These are phyloP conservation scores for Monosporozyma yasuniensis DNA, from an alignment of 805 yeast species.

Conservation along the genomic window DNA sequence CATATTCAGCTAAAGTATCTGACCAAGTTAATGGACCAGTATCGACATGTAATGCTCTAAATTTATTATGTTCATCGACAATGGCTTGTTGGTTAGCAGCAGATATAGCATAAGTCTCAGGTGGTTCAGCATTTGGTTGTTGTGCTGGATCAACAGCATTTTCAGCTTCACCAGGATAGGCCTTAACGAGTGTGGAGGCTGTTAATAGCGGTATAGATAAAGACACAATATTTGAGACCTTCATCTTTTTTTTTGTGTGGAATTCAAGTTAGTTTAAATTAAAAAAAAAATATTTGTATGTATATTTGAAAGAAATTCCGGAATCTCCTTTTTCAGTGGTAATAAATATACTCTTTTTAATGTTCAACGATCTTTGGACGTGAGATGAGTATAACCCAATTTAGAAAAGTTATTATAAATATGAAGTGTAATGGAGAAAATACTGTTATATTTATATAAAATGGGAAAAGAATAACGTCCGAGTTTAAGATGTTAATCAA, in stretches of 20 bases:
- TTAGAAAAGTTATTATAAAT: no score
- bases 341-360: no score
- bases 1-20: constrained; percentile 37
- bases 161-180: not conserved
- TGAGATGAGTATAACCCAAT: no score
- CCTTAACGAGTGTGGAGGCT: not conserved
- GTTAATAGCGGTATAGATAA: not conserved
- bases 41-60: constrained; percentile 33
- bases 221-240: not conserved
- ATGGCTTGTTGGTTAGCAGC: not conserved
- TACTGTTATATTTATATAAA: no score
- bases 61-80: constrained; percentile 26
- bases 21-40: constrained; percentile 41
- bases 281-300: not conserved
- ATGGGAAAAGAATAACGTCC: no score
- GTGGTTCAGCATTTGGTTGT: not conserved
- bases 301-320: not conserved
- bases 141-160: not conserved
- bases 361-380: no score
- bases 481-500: no score
- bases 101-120: not conserved
- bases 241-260: not conserved
- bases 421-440: no score
- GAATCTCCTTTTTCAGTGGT: not conserved
- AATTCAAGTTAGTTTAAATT: not conserved